phyloP scores from a whole-genome alignment of 139 green algal genomes.

The Tetraselmis striata region DNA sequence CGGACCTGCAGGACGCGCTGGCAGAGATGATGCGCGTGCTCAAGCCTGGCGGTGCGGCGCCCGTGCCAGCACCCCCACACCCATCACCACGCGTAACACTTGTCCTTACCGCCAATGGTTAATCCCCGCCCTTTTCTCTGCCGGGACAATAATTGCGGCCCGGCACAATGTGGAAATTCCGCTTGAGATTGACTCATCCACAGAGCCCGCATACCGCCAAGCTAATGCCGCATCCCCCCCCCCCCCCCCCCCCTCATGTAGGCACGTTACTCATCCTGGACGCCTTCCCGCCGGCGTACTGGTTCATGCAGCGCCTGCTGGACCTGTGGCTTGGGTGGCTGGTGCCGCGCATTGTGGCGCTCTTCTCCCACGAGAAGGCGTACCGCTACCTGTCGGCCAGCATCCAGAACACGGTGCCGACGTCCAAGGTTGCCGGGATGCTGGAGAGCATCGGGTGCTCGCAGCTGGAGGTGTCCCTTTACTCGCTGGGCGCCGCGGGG shows the following conservation, averaged over 20 bases:
- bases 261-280: conserved; percentile 17
- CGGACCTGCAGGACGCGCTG: not conserved
- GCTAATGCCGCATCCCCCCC: no score
- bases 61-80: not conserved
- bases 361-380: conserved; percentile 13
- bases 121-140: no score
- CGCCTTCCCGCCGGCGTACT: conserved; percentile 13
- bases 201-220: not conserved
- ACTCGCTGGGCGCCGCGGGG: conserved; percentile 8
- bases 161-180: no score
- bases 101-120: not conserved
- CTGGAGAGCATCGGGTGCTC: not conserved
- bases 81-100: no score
- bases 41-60: conserved; percentile 12
- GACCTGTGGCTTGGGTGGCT: conserved; percentile 7
- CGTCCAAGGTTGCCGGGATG: not conserved
- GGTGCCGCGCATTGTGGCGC: conserved; percentile 5
- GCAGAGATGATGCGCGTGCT: conserved; percentile 14
- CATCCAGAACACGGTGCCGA: not conserved
- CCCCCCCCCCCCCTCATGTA: not conserved
- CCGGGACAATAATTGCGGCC: no score
- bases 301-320: conserved; percentile 2
- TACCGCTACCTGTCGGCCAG: conserved; percentile 16
- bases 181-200: no score
- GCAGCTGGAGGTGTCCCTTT: conserved; percentile 1